Percentiles rank a stretch among this genome's conserved stretches.
These are phyloP conservation scores for Saccharomycopsis crataegensis DNA, from an alignment of 1,139 yeast species.

Conservation along the genomic window DNA sequence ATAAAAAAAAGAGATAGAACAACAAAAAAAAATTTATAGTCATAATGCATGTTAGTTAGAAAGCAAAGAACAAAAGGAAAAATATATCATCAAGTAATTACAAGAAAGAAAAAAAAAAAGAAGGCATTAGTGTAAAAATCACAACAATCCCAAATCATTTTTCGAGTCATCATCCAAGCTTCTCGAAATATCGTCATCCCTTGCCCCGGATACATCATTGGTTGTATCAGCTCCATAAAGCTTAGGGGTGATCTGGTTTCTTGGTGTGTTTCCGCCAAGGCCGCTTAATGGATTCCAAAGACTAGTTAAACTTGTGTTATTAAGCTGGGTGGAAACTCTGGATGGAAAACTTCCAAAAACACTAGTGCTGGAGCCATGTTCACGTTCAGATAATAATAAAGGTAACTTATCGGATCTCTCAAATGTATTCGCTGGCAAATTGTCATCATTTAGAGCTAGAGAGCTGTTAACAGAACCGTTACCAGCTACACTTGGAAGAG, in stretches of 20 bases:
- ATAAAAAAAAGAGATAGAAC: too few relatives aligned
- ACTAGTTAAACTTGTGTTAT: slow-evolving; percentile 7
- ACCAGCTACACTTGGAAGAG: not conserved
- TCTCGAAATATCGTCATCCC: not conserved
- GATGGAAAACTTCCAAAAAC: slow-evolving; percentile 1
- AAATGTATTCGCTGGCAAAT: not conserved
- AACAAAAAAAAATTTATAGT: too few relatives aligned
- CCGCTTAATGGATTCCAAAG: slow-evolving; percentile 14
- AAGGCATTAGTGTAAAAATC: not conserved
- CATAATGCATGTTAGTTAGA: too few relatives aligned
- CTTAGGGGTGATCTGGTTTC: not conserved
- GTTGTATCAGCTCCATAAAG: too few relatives aligned
- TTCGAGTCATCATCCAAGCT: slow-evolving; percentile 8
- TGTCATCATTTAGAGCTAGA: too few relatives aligned
- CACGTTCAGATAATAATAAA: slow-evolving; percentile 1
- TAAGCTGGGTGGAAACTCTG: not conserved
- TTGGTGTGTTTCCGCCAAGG: not conserved
- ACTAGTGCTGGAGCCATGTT: not conserved
- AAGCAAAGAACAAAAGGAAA: too few relatives aligned
- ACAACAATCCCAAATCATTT: slow-evolving; percentile 11
- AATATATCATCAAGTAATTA: not conserved
- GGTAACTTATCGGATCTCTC: slow-evolving; percentile 7
- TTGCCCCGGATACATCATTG: too few relatives aligned
- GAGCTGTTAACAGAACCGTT: not conserved
- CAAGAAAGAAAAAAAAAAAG: not conserved